Evolutionary conservation across 495 filamentous ascomycete genomes (phyloP), one percentile per base, ranked within the genome.

Genomic region (Hypoxylon intermedium): DNA sequence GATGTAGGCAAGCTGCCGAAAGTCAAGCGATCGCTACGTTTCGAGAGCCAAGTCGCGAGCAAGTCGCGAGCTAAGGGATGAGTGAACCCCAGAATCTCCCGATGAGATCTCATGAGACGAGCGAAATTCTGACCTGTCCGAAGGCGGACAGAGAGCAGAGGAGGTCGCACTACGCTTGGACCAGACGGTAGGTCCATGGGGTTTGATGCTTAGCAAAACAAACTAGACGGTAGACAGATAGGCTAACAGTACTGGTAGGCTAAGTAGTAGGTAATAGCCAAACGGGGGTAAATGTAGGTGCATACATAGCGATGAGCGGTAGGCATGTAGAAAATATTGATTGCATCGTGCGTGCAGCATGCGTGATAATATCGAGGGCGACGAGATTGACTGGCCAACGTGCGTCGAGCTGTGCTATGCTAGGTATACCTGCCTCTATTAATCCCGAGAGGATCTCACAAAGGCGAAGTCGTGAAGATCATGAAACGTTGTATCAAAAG

Each of bases 401-500:
- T 43, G 50, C 24, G 46, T 34, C 5, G 28, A 23, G 16, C 31
- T 19, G 30, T 33, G 34, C 38, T 52, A 53, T 42, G 44, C 13
- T 5, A 49, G 28, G 24, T 38, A 15, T 50, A 58, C 53, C 36
- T 15, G 16, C 36, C 7, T 44, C 20, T 21, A 42, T 23, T 38
- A 30, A 49, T 33, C 31, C 19, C 38, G 26, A 56, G 31, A 30
- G 21, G 38, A 55, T 59, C 37, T 60, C n/a, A 46, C 43, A 36
- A 66, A 50, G 48, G 63, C 58, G 53, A 67, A 53, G 58, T 51
- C 5, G 42, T 12, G 63, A 62, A 58, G 63, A 67, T 67, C 53
- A 67, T 67, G 63, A 62, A 67, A 67, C 63, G 63, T 67, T 67
- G 63, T 67, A 67, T 67, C 23, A 46, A 48, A 58, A 47, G 50